A percentile compares a stretch with the other conserved stretches of the same genome.
Evolutionary conservation across 2,329 filamentous ascomycete genomes (phyloP).

Genomic region (Venturia asperata): DNA sequence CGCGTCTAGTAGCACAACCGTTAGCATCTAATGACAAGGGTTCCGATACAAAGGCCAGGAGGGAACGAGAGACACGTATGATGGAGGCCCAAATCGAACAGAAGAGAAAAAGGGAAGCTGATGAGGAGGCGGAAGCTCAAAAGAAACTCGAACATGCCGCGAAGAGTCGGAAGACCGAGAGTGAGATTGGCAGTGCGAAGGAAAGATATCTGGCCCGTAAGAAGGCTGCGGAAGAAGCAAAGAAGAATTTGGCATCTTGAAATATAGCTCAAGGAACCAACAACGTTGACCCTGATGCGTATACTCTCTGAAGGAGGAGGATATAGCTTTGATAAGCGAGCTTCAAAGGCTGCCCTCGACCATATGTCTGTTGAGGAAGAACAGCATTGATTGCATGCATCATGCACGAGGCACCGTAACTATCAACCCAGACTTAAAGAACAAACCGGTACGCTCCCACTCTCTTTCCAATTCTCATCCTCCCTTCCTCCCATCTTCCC

Average conservation of each 20-base stretch:
- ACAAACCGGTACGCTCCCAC: slow-evolving; percentile 2
- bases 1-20: slow-evolving; percentile 23
- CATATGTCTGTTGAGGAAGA: not conserved
- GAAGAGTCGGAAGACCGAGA: slow-evolving; percentile 72
- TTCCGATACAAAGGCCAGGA: slow-evolving; percentile 50
- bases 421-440: not conserved
- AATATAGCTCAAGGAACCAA: not conserved
- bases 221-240: slow-evolving; percentile 53
- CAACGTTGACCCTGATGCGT: not conserved
- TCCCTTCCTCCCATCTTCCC: too few species aligned
- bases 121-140: slow-evolving; percentile 61
- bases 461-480: not conserved
- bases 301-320: not conserved
- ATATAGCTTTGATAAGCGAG: not conserved
- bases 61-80: slow-evolving; percentile 71
- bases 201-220: slow-evolving; percentile 74
- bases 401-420: not conserved
- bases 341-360: not conserved
- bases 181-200: slow-evolving; percentile 68
- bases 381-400: not conserved
- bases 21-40: slow-evolving; percentile 24
- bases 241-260: slow-evolving; percentile 16
- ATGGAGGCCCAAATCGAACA: slow-evolving; percentile 70
- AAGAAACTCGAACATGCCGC: slow-evolving; percentile 55
- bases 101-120: slow-evolving; percentile 62